Base-by-base conservation (phyloP, 2,329 filamentous ascomycete genomes). In the Rutstroemia sp. region DNA sequence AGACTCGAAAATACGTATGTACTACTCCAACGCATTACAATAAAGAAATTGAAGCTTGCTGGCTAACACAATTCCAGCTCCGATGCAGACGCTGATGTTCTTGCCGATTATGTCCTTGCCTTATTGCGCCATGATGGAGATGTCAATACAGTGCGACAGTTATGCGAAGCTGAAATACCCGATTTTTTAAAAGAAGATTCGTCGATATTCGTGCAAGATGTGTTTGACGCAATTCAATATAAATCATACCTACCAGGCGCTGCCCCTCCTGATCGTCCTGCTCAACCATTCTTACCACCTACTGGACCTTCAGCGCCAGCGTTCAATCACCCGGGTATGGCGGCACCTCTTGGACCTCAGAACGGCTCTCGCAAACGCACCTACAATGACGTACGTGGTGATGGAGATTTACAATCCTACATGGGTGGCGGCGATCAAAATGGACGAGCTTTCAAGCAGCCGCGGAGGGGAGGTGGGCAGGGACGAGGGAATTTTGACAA, bases 41-140 rank as follows among this genome's bases (percentile, higher is more conserved):
- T 47, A 42, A 30, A 42, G 34, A 45, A 44, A 27, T n/a, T 49
- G 27, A 14, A 30, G 16, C 18, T 12, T 49, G 16, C 21, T 34
- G 10, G 34, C 34, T 56, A 48, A 56, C 37, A 18, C 54, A 19
- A 12, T 39, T 45, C 8, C 61, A 90, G 87, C 53, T 89, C 87
- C 27, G 88, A 92, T 66, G 88, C 87, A 51, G 89, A 94, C 69
- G 81, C 85, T 34, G 88, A 91, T 66, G 87, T 92, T 5, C 82
- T 94, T 3, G 88, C 88, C 48, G 89, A 94, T 65, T 94, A 92
- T 69, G 86, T 92, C n/a, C 77, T 92, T 59, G 88, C 87, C 6
- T 79, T 94, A 19, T 74, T 92, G 47, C 81, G 82, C 54, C 84
- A 87, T 59, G 86, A 90, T 62, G 86, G 85, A 59, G 77, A 82